These are phyloP conservation scores for Globisporangium perplexum DNA, from an alignment of 352 stramenopile species.

Conservation along the genomic window DNA sequence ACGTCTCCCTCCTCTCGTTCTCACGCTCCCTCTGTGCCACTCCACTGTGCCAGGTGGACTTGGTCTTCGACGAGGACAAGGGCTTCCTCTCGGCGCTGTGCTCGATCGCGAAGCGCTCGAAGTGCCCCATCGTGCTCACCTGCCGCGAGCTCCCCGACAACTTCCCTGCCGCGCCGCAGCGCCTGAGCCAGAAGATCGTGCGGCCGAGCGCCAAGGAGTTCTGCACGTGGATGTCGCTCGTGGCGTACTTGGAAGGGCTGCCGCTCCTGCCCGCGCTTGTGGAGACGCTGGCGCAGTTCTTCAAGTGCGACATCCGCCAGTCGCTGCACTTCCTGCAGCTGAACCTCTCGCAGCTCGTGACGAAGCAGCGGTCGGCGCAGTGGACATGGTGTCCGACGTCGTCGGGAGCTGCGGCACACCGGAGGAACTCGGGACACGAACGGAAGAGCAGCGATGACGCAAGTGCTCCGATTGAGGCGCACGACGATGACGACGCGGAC, in stretches of 20 bases:
- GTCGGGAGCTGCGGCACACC: not conserved
- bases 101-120: constrained; percentile 75
- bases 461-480: not conserved
- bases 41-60: constrained; percentile 28
- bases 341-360: constrained; percentile 22
- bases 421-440: not conserved
- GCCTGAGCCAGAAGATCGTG: constrained; percentile 28
- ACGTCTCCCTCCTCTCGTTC: not conserved
- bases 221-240: constrained; percentile 50
- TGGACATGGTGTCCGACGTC: constrained; percentile 13
- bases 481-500: not conserved
- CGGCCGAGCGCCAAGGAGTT: constrained; percentile 59
- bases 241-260: constrained; percentile 52
- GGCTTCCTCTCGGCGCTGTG: constrained; percentile 64
- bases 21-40: not conserved
- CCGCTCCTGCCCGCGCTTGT: constrained; percentile 29
- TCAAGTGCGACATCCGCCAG: constrained; percentile 59
- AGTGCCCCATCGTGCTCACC: constrained; percentile 77
- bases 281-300: constrained; percentile 42
- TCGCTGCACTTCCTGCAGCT: constrained; percentile 67
- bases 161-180: constrained; percentile 47
- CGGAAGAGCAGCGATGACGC: not conserved
- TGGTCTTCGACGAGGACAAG: constrained; percentile 80
- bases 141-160: constrained; percentile 50
- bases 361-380: constrained; percentile 5